A percentile compares a stretch with the other conserved stretches of the same genome.
Evolutionary conservation across 2,329 filamentous ascomycete genomes (phyloP).

Genomic region (Plectosphaerella sp.): DNA sequence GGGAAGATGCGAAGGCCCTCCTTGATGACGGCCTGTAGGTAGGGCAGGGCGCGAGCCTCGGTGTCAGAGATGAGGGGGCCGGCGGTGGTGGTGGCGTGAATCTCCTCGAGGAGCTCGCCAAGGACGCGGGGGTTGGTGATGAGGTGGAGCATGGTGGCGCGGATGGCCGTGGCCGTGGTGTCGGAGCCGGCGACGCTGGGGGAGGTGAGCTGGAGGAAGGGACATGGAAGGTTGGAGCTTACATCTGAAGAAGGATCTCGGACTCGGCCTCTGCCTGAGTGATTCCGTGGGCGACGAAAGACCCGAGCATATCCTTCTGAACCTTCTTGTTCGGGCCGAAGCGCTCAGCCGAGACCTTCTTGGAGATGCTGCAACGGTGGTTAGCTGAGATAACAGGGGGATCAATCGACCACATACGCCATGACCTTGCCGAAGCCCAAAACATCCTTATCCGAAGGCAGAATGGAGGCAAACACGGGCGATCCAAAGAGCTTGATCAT

Average conservation of each 20-base stretch:
- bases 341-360: constrained; percentile 38
- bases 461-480: constrained; percentile 31
- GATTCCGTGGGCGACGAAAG: constrained; percentile 33
- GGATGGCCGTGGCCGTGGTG: constrained; percentile 51
- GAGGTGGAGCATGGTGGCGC: constrained; percentile 49
- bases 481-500: constrained; percentile 33
- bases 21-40: constrained; percentile 44
- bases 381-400: constrained; percentile 14
- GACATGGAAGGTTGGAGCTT: background rate
- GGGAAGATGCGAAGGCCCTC: constrained; percentile 39
- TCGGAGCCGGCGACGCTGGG: constrained; percentile 51
- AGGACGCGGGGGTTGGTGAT: constrained; percentile 43
- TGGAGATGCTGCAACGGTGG: constrained; percentile 28
- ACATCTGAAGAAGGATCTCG: constrained; percentile 37
- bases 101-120: constrained; percentile 39
- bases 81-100: constrained; percentile 20
- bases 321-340: constrained; percentile 36
- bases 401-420: constrained; percentile 29
- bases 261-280: constrained; percentile 35
- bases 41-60: constrained; percentile 33
- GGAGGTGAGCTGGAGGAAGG: constrained; percentile 6
- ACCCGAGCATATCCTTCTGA: constrained; percentile 47
- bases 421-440: constrained; percentile 36
- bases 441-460: constrained; percentile 33
- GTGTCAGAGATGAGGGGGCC: constrained; percentile 21